Evolutionary conservation across 2,329 filamentous ascomycete genomes (phyloP), one percentile per base, ranked within the genome.

Genomic region (Paraphaeosphaeria sporulosa): DNA sequence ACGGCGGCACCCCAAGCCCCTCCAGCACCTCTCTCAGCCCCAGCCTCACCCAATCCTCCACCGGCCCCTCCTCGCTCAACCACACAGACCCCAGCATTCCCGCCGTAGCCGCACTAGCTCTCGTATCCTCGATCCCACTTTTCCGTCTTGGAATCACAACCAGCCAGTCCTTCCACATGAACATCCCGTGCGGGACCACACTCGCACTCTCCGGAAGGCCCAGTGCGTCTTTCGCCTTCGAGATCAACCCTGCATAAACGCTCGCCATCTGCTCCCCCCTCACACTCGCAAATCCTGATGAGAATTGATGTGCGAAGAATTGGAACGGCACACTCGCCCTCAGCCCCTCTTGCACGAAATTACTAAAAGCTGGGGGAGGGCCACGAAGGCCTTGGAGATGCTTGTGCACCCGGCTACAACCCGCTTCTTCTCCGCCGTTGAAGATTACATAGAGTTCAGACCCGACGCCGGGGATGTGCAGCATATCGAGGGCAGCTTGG

Each of bases 381-480:
- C 73, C 73, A 5, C 55, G 57, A 15, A 83, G 66, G 1, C 79
- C 64, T 62, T 85, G 83, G 60, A 85, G 60, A 70, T 84, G 83
- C 68, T 85, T 85, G 62, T 85, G 83, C 51, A 79, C 66, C 10
- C 83, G 67, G 55, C 81, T 83, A 55, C 81, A 82, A 0, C 83
- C 82, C 7, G 78, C 80, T 4, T 72, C 72, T 42, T 76, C 73
- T 0, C 78, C 77, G 66, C 83, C 82, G 63, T 85, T 85, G 71
- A 79, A 85, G 19, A 85, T 79, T 15, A 77, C 68, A 58, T 81
- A 76, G 5, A 54, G 25, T 7, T 54, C 51, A 2, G 42, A 15
- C n/a, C 49, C 49, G 5, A 52, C 4, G 7, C 38, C 38, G 0
- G 51, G 38, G 8, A 43, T 54, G 60, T 80, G 74, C 19, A 83